Evolutionary conservation across 805 yeast species (phyloP).

Genomic region (Saccharomycopsis microspora): DNA sequence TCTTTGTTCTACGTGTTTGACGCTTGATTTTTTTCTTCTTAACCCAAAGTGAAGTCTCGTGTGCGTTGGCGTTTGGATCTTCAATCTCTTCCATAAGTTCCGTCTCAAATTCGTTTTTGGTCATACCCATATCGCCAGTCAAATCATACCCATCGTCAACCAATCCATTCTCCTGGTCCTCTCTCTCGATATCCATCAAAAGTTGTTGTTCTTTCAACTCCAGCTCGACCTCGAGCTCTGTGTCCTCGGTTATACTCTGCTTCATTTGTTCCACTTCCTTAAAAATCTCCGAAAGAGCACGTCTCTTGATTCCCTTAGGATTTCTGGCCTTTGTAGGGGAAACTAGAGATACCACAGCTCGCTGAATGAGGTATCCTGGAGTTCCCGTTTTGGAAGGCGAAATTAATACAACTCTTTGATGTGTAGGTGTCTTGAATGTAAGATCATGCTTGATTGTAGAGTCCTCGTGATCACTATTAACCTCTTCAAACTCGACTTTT

Average conservation of each 20-base stretch:
- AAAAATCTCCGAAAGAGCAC: slow-evolving; percentile 7
- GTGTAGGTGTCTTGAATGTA: background rate
- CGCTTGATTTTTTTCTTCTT: slow-evolving; percentile 12
- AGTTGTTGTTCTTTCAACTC: slow-evolving; percentile 6
- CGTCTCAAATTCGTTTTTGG: slow-evolving; percentile 12
- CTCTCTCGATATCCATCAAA: background rate
- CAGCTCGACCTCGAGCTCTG: slow-evolving; percentile 5
- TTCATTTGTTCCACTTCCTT: slow-evolving; percentile 7
- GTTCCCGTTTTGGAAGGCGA: no score
- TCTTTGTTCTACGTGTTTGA: slow-evolving; percentile 14
- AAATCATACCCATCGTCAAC: slow-evolving; percentile 9
- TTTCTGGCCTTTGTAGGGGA: background rate
- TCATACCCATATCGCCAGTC: slow-evolving; percentile 13
- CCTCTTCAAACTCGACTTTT: slow-evolving; percentile 4
- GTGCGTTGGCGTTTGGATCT: background rate
- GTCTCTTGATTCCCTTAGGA: slow-evolving; percentile 1
- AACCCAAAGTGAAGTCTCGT: slow-evolving; percentile 6
- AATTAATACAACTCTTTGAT: no score
- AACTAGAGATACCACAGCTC: background rate
- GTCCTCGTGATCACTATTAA: slow-evolving; percentile 8
- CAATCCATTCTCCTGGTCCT: background rate
- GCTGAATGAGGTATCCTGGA: slow-evolving; percentile 4
- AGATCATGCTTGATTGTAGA: background rate
- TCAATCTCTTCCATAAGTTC: slow-evolving; percentile 4
- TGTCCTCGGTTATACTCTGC: slow-evolving; percentile 1